Evolutionary conservation across 805 yeast species (phyloP), one percentile per base, ranked within the genome.

Genomic region (Candida loeiensis): DNA sequence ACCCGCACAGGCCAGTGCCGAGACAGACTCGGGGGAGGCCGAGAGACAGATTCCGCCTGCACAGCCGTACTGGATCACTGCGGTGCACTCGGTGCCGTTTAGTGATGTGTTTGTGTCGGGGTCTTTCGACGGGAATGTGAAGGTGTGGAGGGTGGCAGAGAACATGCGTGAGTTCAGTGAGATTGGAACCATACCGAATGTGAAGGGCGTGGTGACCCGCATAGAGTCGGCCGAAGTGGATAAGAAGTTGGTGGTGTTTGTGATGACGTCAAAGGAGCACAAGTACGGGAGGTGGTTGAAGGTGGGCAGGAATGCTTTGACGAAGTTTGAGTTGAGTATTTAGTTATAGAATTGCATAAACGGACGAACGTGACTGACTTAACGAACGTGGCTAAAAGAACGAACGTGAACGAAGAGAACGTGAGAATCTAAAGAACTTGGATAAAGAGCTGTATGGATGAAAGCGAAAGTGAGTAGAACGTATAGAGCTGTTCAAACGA

Each of bases 241-340:
- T 40, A 69, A 73, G 36, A 73, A 79, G 48, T 63, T 88, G 8
- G 50, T 53, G 41, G 56, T 69, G 20, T 66, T 77, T 47, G 91
- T 85, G 0, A 71, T 87, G 26, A 69, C 85, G 4, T 77, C 91
- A 29, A 87, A 90, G 61, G 96, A 91, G 63, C 95, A 85, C 56
- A 79, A 84, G 56, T 69, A 86, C 42, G 97, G 96, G 27, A 80
- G 97, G 58, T 90, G 96, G 96, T 61, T 80, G 18, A 70, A 76
- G 39, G 69, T 74, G 26, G 69, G 71, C 21, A 77, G 91, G 59
- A 87, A 85, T 62, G 87, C 87, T 43, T 69, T 87, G 48, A 55
- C 63, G 17, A 37, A 39, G 13, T 19, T 39, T 16, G 30, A 32
- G 19, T 37, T 44, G 31, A 37, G 41, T 14, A 26, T 45, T 28